phyloP scores from a whole-genome alignment of 2,329 filamentous ascomycete genomes.

The Exserohilum turcica region DNA sequence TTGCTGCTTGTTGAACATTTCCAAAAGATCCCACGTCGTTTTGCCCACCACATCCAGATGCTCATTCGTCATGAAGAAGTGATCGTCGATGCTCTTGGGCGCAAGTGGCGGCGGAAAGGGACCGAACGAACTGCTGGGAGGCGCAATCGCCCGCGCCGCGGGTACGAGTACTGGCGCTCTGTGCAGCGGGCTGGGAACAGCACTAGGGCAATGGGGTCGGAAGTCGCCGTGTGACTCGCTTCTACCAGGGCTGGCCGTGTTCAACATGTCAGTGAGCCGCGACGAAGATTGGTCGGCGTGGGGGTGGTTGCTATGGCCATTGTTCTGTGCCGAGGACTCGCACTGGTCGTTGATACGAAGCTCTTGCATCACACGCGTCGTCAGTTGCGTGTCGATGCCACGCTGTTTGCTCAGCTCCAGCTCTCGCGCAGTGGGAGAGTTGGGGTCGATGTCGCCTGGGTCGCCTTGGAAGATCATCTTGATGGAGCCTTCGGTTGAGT shows the following conservation, averaged over 20 bases:
- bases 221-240: constrained; percentile 26
- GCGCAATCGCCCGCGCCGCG: constrained; percentile 8
- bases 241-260: constrained; percentile 21
- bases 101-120: constrained; percentile 8
- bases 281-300: constrained; percentile 32
- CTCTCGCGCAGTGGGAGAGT: constrained; percentile 16
- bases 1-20: constrained; percentile 20
- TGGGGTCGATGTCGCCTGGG: constrained; percentile 26
- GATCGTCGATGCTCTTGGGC: constrained; percentile 30
- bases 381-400: constrained; percentile 12
- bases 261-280: constrained; percentile 38
- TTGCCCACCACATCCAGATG: constrained; percentile 43
- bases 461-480: constrained; percentile 34
- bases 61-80: constrained; percentile 45
- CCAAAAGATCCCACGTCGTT: constrained; percentile 33
- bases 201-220: constrained; percentile 30
- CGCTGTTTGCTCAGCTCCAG: constrained; percentile 7
- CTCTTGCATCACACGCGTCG: constrained; percentile 26
- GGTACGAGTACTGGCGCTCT: constrained; percentile 12
- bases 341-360: constrained; percentile 20
- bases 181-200: constrained; percentile 41
- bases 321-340: background rate
- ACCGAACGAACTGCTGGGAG: background rate
- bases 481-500: constrained; percentile 27
- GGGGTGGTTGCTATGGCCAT: constrained; percentile 2